Conservation (phyloP, 139 green algal genomes). For the Micromonas pusilla region DNA sequence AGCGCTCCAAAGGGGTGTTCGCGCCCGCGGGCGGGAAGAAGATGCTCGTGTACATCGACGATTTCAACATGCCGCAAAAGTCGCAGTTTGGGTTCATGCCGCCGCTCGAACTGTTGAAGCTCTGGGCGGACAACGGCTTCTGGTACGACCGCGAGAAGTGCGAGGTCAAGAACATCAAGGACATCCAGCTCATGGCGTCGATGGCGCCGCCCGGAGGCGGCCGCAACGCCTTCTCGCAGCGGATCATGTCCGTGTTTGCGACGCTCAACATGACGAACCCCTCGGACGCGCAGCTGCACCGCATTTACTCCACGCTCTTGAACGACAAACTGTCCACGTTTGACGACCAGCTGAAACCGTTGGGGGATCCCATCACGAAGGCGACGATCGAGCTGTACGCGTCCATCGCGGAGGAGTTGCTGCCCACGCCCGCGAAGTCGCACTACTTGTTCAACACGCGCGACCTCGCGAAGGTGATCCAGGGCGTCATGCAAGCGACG, state of each 20-base stretch:
- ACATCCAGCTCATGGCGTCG: conserved; percentile 64
- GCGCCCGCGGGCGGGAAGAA: conserved; percentile 63
- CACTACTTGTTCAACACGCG: conserved; percentile 83
- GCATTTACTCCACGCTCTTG: conserved; percentile 75
- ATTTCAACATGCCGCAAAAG: conserved; percentile 72
- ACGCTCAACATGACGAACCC: conserved; percentile 62
- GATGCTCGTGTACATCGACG: conserved; percentile 60
- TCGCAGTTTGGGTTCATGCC: conserved; percentile 73
- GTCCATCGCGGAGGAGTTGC: conserved; percentile 49
- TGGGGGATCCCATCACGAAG: conserved; percentile 56
- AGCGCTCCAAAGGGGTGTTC: conserved; percentile 77
- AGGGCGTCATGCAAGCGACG: conserved; percentile 61
- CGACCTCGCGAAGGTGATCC: conserved; percentile 70
- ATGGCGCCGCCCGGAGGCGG: conserved; percentile 76
- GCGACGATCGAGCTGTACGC: conserved; percentile 47
- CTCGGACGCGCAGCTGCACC: conserved; percentile 59
- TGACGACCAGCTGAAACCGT: conserved; percentile 65
- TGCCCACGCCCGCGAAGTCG: conserved; percentile 71
- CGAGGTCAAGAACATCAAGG: conserved; percentile 69
- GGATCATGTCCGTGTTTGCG: conserved; percentile 61
- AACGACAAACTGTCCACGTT: conserved; percentile 64
- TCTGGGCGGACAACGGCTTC: conserved; percentile 79
- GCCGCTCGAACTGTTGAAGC: conserved; percentile 76
- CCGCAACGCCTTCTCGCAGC: conserved; percentile 64
- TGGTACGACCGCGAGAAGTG: conserved; percentile 72